Evolutionary conservation across 768 basidiomycete species (phyloP).

Genomic region (Mycena galopus): DNA sequence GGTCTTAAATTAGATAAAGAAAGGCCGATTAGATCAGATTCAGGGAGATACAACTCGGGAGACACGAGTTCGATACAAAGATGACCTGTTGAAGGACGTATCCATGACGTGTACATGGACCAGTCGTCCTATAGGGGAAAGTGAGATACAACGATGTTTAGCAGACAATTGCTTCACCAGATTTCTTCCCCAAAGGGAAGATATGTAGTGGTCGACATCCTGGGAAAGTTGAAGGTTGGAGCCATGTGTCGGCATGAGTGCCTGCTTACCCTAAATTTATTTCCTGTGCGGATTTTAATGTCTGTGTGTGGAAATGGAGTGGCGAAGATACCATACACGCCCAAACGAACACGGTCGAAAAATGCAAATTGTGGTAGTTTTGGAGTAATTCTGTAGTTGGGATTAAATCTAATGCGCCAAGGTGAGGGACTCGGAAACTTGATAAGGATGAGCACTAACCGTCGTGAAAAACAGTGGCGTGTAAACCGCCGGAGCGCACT

Average conservation of each 20-base stretch:
- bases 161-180: background rate
- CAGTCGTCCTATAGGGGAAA: background rate
- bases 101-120: background rate
- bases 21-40: background rate
- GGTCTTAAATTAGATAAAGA: too few relatives aligned
- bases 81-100: background rate
- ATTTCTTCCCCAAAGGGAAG: background rate
- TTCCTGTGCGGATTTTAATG: background rate
- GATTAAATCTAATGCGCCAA: background rate
- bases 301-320: background rate
- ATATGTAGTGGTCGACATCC: background rate
- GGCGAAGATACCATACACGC: background rate
- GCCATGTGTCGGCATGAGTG: background rate
- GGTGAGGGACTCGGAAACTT: background rate
- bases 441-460: background rate
- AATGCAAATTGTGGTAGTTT: background rate
- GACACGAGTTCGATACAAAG: background rate
- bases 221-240: background rate
- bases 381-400: background rate
- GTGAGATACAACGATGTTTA: background rate
- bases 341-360: background rate
- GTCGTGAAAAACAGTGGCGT: slow-evolving; percentile 1
- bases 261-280: background rate
- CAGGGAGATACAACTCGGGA: background rate
- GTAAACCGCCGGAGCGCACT: background rate